These are phyloP conservation scores for Chaetomium sp. DNA, from an alignment of 2,329 filamentous ascomycete genomes.

Conservation along the genomic window DNA sequence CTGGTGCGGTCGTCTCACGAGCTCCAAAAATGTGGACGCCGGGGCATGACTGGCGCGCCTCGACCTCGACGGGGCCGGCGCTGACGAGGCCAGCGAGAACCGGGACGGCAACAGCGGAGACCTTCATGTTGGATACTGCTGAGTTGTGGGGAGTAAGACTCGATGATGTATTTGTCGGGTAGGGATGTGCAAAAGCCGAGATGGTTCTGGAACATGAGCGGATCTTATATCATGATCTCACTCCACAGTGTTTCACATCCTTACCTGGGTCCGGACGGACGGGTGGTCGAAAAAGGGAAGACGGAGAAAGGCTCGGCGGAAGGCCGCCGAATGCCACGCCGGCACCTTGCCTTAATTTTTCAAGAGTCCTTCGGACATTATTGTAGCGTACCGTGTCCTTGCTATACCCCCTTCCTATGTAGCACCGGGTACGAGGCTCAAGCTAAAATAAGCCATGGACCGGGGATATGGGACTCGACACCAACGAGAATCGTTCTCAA, in stretches of 20 bases:
- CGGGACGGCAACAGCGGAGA: constrained; percentile 33
- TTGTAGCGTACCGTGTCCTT: not conserved
- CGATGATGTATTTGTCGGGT: not conserved
- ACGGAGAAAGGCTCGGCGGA: constrained; percentile 17
- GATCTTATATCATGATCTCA: constrained; percentile 4
- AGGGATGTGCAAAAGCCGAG: not conserved
- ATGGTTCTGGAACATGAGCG: not conserved
- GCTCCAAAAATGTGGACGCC: constrained; percentile 51
- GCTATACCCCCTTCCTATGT: not conserved
- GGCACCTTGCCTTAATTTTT: not conserved
- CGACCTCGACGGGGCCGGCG: constrained; percentile 58
- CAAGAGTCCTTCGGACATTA: constrained; percentile 6
- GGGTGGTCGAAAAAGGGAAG: constrained; percentile 22
- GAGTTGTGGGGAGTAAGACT: not conserved
- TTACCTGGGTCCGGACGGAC: constrained; percentile 25
- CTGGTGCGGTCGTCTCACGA: constrained; percentile 51
- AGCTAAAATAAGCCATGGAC: not conserved
- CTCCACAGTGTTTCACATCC: not conserved
- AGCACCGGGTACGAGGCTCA: constrained; percentile 6
- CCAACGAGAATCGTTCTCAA: not conserved
- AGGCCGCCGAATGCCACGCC: constrained; percentile 17
- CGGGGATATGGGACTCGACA: not conserved
- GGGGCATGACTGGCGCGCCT: constrained; percentile 54
- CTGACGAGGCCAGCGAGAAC: constrained; percentile 44
- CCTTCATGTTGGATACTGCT: constrained; percentile 25